Conservation (phyloP, 202 grass and related monocot genomes). For the Zoysia matrella region DNA sequence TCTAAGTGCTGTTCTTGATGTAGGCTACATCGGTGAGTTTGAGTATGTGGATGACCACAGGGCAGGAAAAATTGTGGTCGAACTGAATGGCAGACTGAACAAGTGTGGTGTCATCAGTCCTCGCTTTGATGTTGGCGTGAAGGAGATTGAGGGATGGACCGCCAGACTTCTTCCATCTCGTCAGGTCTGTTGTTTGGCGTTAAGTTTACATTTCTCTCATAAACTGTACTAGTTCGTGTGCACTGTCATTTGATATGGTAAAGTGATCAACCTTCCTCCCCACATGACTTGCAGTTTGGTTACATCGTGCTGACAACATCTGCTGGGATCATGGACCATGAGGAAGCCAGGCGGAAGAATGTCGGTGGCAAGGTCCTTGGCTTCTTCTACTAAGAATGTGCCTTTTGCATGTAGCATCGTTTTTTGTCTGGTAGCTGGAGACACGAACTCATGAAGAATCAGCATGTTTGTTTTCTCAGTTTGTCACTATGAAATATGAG, state of each 20-base stretch:
- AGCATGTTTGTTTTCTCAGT: slow-evolving; percentile 25
- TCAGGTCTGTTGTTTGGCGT: slow-evolving; percentile 49
- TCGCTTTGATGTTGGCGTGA: no score
- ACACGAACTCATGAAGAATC: neutral
- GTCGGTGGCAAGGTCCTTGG: slow-evolving; percentile 77
- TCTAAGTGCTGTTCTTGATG: slow-evolving; percentile 10
- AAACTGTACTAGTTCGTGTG: neutral
- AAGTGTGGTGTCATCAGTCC: slow-evolving; percentile 35
- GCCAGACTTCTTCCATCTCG: neutral
- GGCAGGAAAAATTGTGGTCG: slow-evolving; percentile 65
- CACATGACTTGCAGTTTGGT: slow-evolving; percentile 61
- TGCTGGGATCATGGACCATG: slow-evolving; percentile 83
- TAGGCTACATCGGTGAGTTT: slow-evolving; percentile 75
- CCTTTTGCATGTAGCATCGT: slow-evolving; percentile 23
- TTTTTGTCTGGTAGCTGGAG: slow-evolving; percentile 30
- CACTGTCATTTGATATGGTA: no score
- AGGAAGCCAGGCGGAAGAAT: slow-evolving; percentile 30
- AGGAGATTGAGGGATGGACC: no score
- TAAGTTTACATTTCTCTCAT: neutral
- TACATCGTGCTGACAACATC: slow-evolving; percentile 80
- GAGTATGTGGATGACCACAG: slow-evolving; percentile 73
- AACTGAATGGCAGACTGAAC: slow-evolving; percentile 68
- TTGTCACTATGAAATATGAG: neutral
- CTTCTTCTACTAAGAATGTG: slow-evolving; percentile 62
- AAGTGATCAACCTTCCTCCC: neutral